phyloP scores from a whole-genome alignment of 2,329 filamentous ascomycete species.

The Cryphonectria parasitica region DNA sequence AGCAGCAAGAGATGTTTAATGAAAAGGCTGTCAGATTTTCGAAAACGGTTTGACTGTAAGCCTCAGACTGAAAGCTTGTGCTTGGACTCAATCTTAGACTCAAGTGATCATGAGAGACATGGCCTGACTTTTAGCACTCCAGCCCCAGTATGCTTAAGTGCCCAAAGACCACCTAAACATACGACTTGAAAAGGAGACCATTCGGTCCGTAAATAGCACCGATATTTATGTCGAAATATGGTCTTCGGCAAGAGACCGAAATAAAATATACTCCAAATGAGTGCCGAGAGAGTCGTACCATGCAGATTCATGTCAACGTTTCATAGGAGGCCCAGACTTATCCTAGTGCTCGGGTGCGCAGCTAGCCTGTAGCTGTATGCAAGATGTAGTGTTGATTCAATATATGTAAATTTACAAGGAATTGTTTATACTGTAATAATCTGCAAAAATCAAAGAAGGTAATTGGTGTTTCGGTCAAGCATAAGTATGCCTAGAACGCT shows the following conservation, averaged over 20 bases:
- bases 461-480: not conserved
- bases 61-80: not conserved
- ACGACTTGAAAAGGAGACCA: not conserved
- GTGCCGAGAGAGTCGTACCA: too few species aligned
- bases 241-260: not conserved
- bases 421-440: not conserved
- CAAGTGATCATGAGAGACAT: not conserved
- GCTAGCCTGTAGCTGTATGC: not conserved
- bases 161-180: not conserved
- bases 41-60: not conserved
- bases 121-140: not conserved
- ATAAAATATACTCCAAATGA: not conserved
- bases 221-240: not conserved
- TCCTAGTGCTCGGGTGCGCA: not conserved
- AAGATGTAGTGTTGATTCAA: not conserved
- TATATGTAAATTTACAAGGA: not conserved
- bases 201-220: not conserved
- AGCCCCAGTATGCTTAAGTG: not conserved
- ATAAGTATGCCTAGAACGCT: not conserved
- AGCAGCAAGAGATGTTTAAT: too few species aligned
- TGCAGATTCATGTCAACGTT: too few species aligned
- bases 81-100: not conserved
- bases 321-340: not conserved
- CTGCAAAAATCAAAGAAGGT: not conserved
- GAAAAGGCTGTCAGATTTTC: too few species aligned